Conservation (phyloP, 164 flowering plant genomes). For the Tetracentron sinense region DNA sequence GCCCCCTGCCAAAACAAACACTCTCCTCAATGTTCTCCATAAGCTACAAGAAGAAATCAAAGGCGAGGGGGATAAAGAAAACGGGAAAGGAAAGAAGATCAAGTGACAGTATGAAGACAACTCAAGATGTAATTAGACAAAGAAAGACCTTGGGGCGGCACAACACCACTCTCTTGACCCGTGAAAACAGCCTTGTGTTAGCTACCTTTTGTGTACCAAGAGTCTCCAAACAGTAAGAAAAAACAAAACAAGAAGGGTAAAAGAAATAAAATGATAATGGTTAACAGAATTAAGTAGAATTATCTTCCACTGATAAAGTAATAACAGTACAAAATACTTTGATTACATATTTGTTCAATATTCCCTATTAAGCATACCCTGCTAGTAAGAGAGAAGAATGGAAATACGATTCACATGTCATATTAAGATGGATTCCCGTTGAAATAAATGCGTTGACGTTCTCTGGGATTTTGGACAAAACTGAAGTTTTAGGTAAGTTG, state of each 20-base stretch:
- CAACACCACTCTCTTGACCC: conserved; percentile 31
- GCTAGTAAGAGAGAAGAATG: too few species aligned
- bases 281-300: not conserved
- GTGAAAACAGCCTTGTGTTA: conserved; percentile 23
- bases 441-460: too few species aligned
- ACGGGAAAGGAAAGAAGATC: conserved; percentile 3
- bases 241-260: not conserved
- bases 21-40: conserved; percentile 30
- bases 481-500: too few species aligned
- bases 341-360: too few species aligned
- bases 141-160: conserved; percentile 33
- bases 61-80: not conserved
- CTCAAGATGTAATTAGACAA: not conserved
- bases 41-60: conserved; percentile 19
- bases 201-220: conserved; percentile 10
- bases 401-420: too few species aligned
- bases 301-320: not conserved
- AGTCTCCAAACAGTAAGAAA: conserved; percentile 20
- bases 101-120: not conserved
- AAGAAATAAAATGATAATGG: not conserved
- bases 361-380: too few species aligned
- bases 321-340: too few species aligned
- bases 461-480: too few species aligned
- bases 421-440: too few species aligned
- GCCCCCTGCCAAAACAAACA: conserved; percentile 27